A percentile compares a stretch with the other conserved stretches of the same genome.
Evolutionary conservation across 2,329 filamentous ascomycete species (phyloP).

Genomic region (Dendrostoma leiphaemia): DNA sequence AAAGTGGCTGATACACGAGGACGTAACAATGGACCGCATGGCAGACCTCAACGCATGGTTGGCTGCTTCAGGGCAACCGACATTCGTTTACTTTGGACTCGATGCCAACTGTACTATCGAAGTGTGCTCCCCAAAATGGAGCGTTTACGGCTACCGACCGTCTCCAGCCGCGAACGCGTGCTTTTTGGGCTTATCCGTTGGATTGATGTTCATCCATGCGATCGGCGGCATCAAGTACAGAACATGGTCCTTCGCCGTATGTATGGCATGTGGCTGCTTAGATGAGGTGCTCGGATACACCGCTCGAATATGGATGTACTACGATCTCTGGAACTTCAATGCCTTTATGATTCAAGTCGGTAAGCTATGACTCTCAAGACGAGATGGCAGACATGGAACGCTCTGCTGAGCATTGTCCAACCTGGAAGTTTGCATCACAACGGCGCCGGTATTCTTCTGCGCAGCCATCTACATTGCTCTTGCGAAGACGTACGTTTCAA

Average conservation of each 20-base stretch:
- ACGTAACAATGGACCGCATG: constrained; percentile 1
- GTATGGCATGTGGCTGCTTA: constrained; percentile 55
- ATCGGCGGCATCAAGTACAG: constrained; percentile 46
- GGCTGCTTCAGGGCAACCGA: not conserved
- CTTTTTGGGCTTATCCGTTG: constrained; percentile 42
- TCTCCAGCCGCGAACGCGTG: constrained; percentile 38
- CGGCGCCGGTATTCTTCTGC: constrained; percentile 54
- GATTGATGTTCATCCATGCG: constrained; percentile 46
- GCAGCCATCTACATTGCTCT: constrained; percentile 68
- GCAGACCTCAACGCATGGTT: not conserved
- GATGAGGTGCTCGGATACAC: constrained; percentile 62
- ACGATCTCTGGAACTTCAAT: constrained; percentile 56
- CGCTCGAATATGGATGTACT: constrained; percentile 55
- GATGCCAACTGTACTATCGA: constrained; percentile 48
- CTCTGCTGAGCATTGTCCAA: too few species aligned
- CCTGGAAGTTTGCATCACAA: constrained; percentile 59
- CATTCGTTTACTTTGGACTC: constrained; percentile 38
- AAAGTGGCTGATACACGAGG: not conserved
- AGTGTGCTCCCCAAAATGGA: constrained; percentile 43
- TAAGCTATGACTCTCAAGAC: constrained; percentile 27
- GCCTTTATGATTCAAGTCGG: constrained; percentile 67
- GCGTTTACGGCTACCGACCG: constrained; percentile 47
- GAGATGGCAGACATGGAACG: not conserved
- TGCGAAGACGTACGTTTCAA: constrained; percentile 30
- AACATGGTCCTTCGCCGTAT: constrained; percentile 46